These are phyloP conservation scores for Rhizopogon sp. DNA, from an alignment of 768 basidiomycete species.

Conservation along the genomic window DNA sequence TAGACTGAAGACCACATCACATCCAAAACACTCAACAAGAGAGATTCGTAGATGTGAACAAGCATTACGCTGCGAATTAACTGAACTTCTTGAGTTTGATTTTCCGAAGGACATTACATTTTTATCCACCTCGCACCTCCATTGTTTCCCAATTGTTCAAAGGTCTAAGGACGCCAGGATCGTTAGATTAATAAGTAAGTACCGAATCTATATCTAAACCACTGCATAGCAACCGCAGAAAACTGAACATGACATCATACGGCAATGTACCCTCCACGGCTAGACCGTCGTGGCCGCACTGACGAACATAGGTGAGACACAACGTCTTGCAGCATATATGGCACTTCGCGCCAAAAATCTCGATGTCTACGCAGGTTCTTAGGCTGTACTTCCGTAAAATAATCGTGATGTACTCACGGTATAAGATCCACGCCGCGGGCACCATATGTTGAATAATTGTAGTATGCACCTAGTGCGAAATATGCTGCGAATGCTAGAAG, in stretches of 20 bases:
- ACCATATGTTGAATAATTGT: constrained; percentile 86
- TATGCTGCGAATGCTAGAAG: constrained; percentile 65
- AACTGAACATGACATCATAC: constrained; percentile 38
- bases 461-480: constrained; percentile 76
- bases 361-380: constrained; percentile 53
- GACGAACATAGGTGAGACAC: constrained; percentile 71
- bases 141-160: not conserved
- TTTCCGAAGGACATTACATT: not conserved
- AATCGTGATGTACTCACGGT: constrained; percentile 53
- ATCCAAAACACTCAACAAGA: not conserved
- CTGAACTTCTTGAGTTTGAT: not conserved
- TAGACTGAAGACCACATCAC: not conserved
- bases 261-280: constrained; percentile 71
- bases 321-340: constrained; percentile 79
- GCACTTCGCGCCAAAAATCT: constrained; percentile 88
- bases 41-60: not conserved
- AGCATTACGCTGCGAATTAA: not conserved
- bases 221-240: not conserved
- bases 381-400: constrained; percentile 1
- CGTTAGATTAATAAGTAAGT: not conserved
- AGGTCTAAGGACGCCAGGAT: not conserved
- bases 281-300: constrained; percentile 61
- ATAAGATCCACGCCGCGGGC: constrained; percentile 79
- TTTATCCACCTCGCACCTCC: not conserved
- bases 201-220: not conserved